Evolutionary conservation across 1,284 basidiomycete species (phyloP).

Genomic region (Boletus nobilissimus): DNA sequence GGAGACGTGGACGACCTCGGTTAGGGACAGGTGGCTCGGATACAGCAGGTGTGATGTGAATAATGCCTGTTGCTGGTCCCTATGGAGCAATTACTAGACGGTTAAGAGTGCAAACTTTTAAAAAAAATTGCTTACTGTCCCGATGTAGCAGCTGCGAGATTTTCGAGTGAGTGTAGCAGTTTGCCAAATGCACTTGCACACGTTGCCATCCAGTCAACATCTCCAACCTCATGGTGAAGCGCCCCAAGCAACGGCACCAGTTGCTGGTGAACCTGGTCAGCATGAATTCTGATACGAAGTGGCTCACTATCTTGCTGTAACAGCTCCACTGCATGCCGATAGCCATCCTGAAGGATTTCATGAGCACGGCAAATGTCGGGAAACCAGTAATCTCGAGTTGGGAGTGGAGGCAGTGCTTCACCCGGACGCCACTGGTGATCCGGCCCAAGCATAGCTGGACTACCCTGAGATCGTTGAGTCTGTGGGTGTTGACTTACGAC

Average conservation of each 20-base stretch:
- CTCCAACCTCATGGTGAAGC: conserved; percentile 22
- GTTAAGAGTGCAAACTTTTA: too few relatives aligned
- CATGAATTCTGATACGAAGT: conserved; percentile 22
- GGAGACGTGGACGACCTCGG: neutral
- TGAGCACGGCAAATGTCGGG: conserved; percentile 20
- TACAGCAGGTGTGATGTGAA: neutral
- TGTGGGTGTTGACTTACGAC: too few relatives aligned
- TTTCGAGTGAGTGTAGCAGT: neutral
- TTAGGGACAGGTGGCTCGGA: too few relatives aligned
- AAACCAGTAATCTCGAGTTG: neutral
- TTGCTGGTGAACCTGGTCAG: conserved; percentile 23
- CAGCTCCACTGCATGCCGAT: conserved; percentile 7
- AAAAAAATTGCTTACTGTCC: neutral
- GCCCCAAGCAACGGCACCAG: conserved; percentile 26
- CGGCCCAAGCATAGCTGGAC: too few relatives aligned
- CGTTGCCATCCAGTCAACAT: neutral
- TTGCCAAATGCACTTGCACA: conserved; percentile 3
- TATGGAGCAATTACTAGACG: too few relatives aligned
- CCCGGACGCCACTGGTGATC: neutral
- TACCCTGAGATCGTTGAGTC: too few relatives aligned
- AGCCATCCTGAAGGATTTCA: conserved; percentile 17
- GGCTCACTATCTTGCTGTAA: conserved; percentile 32
- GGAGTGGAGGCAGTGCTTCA: neutral
- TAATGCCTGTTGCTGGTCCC: too few relatives aligned
- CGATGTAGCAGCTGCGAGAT: neutral